phyloP scores from a whole-genome alignment of 345 rosid species.

The Cardiospermum halicacabum region DNA sequence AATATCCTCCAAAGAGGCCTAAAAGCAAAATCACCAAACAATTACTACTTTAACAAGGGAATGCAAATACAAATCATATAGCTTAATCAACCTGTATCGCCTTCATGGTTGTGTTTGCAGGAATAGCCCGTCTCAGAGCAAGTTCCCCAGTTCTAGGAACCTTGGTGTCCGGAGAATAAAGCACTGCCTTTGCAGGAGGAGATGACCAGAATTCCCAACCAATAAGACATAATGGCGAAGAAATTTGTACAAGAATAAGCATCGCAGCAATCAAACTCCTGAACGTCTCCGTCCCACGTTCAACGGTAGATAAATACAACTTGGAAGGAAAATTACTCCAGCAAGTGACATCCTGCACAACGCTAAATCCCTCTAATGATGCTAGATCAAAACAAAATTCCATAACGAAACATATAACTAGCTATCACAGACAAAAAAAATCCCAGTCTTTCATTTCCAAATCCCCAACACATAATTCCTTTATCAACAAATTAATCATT shows the following conservation, averaged over 20 bases:
- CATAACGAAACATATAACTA: too few relatives aligned
- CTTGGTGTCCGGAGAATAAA: conserved; percentile 83
- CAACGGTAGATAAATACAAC: conserved; percentile 24
- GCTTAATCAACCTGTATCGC: conserved; percentile 54
- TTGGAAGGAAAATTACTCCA: conserved; percentile 19
- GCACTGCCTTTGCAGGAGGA: conserved; percentile 69
- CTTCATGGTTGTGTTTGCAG: conserved; percentile 88
- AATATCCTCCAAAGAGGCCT: conserved; percentile 87
- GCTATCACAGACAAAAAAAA: background rate
- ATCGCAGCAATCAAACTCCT: conserved; percentile 45
- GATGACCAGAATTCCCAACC: conserved; percentile 43
- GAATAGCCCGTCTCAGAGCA: conserved; percentile 85
- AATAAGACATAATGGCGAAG: conserved; percentile 55
- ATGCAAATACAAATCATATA: background rate
- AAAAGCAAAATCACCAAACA: conserved; percentile 18
- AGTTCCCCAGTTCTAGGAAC: conserved; percentile 95
- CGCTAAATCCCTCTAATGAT: conserved; percentile 29
- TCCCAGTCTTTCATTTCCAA: background rate
- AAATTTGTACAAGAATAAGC: conserved; percentile 51
- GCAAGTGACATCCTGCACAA: conserved; percentile 48
- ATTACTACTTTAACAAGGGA: conserved; percentile 6
- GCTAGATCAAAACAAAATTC: background rate
- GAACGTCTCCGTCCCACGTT: conserved; percentile 31
- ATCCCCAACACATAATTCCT: background rate
- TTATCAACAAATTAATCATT: background rate